Percentiles rank a stretch among this genome's conserved stretches.
These are phyloP conservation scores for Penicillium samsonianum DNA, from an alignment of 495 filamentous ascomycete species.

Conservation along the genomic window DNA sequence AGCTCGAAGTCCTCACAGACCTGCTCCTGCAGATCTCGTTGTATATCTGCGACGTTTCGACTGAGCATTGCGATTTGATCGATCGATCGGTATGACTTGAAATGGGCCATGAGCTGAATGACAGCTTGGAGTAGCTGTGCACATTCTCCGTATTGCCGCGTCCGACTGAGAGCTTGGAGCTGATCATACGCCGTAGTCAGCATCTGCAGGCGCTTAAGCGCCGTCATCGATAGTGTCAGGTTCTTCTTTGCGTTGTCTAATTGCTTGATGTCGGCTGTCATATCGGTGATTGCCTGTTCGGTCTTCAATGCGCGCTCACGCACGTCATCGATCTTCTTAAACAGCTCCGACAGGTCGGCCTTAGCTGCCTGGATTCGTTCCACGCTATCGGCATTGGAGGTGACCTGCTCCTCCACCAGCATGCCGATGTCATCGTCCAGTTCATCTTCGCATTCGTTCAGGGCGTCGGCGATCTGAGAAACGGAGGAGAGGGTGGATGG, in stretches of 20 bases:
- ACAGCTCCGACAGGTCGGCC: slow-evolving; percentile 81
- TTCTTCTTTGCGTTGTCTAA: slow-evolving; percentile 96
- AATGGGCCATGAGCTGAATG: slow-evolving; percentile 96
- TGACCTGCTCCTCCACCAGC: slow-evolving; percentile 78
- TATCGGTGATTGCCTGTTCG: slow-evolving; percentile 93
- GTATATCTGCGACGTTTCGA: slow-evolving; percentile 90
- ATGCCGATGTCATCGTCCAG: slow-evolving; percentile 77
- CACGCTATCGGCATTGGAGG: slow-evolving; percentile 82
- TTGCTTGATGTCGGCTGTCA: slow-evolving; percentile 99
- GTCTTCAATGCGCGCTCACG: slow-evolving; percentile 87
- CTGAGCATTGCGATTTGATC: slow-evolving; percentile 96
- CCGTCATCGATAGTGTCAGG: slow-evolving; percentile 96
- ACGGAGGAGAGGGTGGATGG: slow-evolving; percentile 83
- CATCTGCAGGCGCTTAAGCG: slow-evolving; percentile 96
- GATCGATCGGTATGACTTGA: slow-evolving; percentile 96
- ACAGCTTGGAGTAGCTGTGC: slow-evolving; percentile 93
- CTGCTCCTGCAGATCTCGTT: slow-evolving; percentile 91
- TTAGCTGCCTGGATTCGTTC: slow-evolving; percentile 88
- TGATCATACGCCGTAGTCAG: slow-evolving; percentile 98
- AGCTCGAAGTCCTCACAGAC: slow-evolving; percentile 98
- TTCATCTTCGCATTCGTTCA: slow-evolving; percentile 79
- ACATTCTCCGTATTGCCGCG: slow-evolving; percentile 93
- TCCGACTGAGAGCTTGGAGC: slow-evolving; percentile 77
- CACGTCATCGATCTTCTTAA: slow-evolving; percentile 94
- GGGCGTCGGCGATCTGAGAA: slow-evolving; percentile 64